phyloP scores from a whole-genome alignment of 2,329 filamentous ascomycete genomes.

The Lasiodiplodia theobromae region DNA sequence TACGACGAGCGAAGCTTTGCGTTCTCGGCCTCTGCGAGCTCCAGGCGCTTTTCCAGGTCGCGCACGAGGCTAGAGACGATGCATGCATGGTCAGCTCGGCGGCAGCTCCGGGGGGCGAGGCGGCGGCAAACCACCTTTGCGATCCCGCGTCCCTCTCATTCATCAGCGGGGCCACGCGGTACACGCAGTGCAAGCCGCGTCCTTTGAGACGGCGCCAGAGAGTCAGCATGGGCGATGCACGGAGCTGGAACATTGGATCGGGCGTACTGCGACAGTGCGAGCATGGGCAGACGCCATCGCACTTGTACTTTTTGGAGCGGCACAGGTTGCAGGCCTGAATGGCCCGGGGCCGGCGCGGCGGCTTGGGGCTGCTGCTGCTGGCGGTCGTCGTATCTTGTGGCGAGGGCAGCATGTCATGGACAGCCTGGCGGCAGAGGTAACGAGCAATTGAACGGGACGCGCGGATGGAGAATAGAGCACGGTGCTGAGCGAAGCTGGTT shows the following conservation, averaged over 20 bases:
- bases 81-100: neutral
- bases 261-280: constrained; percentile 53
- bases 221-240: neutral
- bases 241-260: neutral
- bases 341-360: constrained; percentile 47
- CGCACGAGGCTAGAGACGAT: constrained; percentile 41
- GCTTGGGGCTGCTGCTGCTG: constrained; percentile 29
- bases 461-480: neutral
- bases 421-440: neutral
- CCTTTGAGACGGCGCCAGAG: constrained; percentile 1
- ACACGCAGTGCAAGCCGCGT: constrained; percentile 33
- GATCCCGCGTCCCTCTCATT: constrained; percentile 11
- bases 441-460: neutral
- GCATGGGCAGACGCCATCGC: constrained; percentile 55
- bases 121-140: constrained; percentile 3
- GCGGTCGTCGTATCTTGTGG: constrained; percentile 24
- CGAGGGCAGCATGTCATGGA: constrained; percentile 26
- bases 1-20: constrained; percentile 30
- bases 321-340: constrained; percentile 57
- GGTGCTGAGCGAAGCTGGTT: neutral
- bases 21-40: constrained; percentile 41
- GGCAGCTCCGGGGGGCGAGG: constrained; percentile 1
- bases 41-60: constrained; percentile 46
- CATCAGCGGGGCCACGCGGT: constrained; percentile 27
- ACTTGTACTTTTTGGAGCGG: constrained; percentile 58